Conservation (phyloP, 805 yeast genomes). For the Teunomyces tritomae region DNA sequence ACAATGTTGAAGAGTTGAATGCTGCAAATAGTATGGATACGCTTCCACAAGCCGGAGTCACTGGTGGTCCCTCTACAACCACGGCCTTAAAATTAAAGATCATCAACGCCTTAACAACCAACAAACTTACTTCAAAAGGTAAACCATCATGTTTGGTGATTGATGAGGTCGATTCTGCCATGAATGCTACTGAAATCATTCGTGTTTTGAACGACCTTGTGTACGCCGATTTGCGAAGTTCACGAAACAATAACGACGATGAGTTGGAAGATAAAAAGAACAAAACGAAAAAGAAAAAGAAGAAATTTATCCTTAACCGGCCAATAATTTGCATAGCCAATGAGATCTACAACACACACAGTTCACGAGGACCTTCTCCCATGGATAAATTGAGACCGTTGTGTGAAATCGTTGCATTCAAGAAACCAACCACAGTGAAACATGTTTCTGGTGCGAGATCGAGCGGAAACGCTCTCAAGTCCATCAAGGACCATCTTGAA, state of each 20-base stretch:
- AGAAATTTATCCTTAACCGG: slow-evolving; percentile 51
- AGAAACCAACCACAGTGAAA: slow-evolving; percentile 51
- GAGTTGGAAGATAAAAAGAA: neutral
- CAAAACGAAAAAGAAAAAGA: slow-evolving; percentile 15
- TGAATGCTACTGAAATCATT: slow-evolving; percentile 37
- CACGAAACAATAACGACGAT: slow-evolving; percentile 1
- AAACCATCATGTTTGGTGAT: slow-evolving; percentile 79
- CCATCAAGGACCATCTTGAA: slow-evolving; percentile 40
- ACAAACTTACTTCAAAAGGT: slow-evolving; percentile 61
- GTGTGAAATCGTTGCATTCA: slow-evolving; percentile 70
- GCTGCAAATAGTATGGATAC: slow-evolving; percentile 53
- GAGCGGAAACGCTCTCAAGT: slow-evolving; percentile 33
- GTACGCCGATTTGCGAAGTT: slow-evolving; percentile 50
- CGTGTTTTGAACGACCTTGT: slow-evolving; percentile 58
- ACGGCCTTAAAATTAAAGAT: slow-evolving; percentile 35
- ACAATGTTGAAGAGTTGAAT: slow-evolving; percentile 77
- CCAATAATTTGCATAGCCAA: slow-evolving; percentile 94
- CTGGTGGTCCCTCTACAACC: slow-evolving; percentile 17
- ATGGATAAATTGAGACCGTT: slow-evolving; percentile 71
- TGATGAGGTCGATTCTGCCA: slow-evolving; percentile 74
- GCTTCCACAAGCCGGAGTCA: slow-evolving; percentile 22
- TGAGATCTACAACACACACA: slow-evolving; percentile 60
- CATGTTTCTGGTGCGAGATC: slow-evolving; percentile 41
- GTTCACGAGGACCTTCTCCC: slow-evolving; percentile 40
- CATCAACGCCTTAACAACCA: slow-evolving; percentile 55